Evolutionary conservation across 2,329 filamentous ascomycete species (phyloP), one percentile per base, ranked within the genome.

Genomic region (Ceratocystis albifundus): DNA sequence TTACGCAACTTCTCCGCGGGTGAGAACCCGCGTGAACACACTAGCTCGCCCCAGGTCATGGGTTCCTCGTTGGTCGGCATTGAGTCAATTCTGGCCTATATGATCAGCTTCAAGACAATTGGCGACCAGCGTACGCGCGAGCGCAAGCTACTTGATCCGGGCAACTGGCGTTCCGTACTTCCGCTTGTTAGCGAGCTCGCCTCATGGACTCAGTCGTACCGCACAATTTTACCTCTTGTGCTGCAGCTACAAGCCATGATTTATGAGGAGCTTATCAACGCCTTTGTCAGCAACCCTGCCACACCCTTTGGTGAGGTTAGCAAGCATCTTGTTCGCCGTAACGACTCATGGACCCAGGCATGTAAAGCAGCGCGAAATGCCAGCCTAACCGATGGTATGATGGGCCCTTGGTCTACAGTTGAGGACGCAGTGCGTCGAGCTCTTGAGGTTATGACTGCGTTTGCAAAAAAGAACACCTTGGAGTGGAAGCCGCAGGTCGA

Each of bases 61-160:
- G 73, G 76, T n/a, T 75, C 75, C 41, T 76, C 75, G 36, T 76
- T 76, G 0, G 73, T 80, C 10, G 77, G 77, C 44, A 73, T 82
- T 7, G 80, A 82, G 70, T 80, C 80, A 71, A 75, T 80, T 22
- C 72, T 82, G 65, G 77, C 79, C 4, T 85, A 82, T 70, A 79
- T 84, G 74, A 74, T 81, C 15, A 77, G 78, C 0, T 84, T 84
- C 72, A 77, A 82, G 68, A 75, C 79, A 1, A 73, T 79, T 57
- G 80, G 79, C 72, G 75, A 79, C 57, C 73, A 73, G 10, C 77
- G 79, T 3, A 72, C 74, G 30, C 69, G 80, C n/a, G 76, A 79
- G 65, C 76, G 77, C 62, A 78, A 77, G 69, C 71, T 74, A 32
- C 73, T 72, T 64, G 80, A 82, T 53, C 71, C 76, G 5, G 69